These are phyloP conservation scores for Hemerocallis citrina DNA, from an alignment of 106 monocot species.

Conservation along the genomic window DNA sequence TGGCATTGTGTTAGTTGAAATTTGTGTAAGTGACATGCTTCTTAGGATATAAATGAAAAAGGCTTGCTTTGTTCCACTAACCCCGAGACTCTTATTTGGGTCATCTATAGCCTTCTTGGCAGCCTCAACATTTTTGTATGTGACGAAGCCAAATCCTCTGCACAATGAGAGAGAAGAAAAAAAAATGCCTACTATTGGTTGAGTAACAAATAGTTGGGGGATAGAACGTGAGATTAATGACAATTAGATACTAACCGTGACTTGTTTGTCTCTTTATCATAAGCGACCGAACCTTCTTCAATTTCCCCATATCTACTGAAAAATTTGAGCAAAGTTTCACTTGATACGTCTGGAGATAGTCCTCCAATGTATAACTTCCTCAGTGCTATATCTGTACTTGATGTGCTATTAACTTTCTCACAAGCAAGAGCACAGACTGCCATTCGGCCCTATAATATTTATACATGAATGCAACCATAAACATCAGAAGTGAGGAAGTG, in stretches of 20 bases:
- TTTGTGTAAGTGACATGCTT: neutral
- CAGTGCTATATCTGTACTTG: conserved; percentile 33
- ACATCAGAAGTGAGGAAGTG: neutral
- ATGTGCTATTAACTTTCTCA: conserved; percentile 30
- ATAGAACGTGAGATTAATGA: neutral
- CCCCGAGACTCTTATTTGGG: conserved; percentile 43
- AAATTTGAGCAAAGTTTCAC: conserved; percentile 38
- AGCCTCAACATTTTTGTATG: conserved; percentile 36
- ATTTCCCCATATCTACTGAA: conserved; percentile 50
- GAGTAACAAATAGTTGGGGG: neutral
- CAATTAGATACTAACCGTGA: conserved; percentile 20
- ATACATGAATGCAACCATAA: neutral
- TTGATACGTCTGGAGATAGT: conserved; percentile 39
- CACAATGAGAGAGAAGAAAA: neutral
- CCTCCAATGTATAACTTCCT: conserved; percentile 50
- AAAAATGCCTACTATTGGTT: neutral
- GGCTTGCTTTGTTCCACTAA: neutral
- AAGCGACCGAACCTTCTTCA: conserved; percentile 58
- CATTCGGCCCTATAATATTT: conserved; percentile 29
- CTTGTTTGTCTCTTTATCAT: conserved; percentile 39
- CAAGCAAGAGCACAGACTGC: conserved; percentile 55
- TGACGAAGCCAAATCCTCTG: conserved; percentile 60
- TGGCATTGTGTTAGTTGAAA: neutral
- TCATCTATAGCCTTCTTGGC: conserved; percentile 53
- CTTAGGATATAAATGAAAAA: neutral